Evolutionary conservation across 208 protist species (phyloP), one percentile per base, ranked within the genome.

Genomic region (Crithidia bombi): DNA sequence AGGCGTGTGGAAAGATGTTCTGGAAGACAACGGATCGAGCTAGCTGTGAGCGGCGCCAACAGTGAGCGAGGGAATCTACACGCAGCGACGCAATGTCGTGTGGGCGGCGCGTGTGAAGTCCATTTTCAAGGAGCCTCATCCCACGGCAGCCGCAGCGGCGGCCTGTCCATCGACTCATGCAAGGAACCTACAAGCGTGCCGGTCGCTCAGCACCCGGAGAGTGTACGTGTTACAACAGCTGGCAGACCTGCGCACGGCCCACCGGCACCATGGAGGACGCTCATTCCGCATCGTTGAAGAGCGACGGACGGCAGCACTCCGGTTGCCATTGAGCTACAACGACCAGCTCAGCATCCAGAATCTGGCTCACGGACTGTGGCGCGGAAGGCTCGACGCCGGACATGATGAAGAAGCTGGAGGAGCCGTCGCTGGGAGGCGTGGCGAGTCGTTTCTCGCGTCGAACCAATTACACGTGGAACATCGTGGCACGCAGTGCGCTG

Each of bases 391-490:
- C 3, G 33, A 28, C 1, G 80, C n/a, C 28, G 21, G 75, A 80
- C n/a, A 76, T 82, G 55, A 81, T 91, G 51, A 83, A 86, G 73
- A 75, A 65, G 19, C 23, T 87, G 12, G 84, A 81, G 10, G 79
- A 85, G 36, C 64, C 68, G 17, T 91, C 92, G 44, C 87, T 91
- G 25, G 77, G 86, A 35, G 85, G 83, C n/a, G n/a, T 0, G 87
- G 75, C 57, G 33, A 56, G 19, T 61, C 73, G 23, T 28, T 70
- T 28, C 73, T 85, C 66, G 61, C 57, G 23, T 5, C 44, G 12
- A 52, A 51, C 54, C 66, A n/a, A n/a, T n/a, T n/a, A 67, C 26
- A 28, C 58, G 17, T 64, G 69, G 17, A 59, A 71, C 19, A 73
- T 79, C 21, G 28, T 62, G 30, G 64, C 68, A 58, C 65, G 65